These are phyloP conservation scores for Saccharum officinarum DNA, from an alignment of 176 grass and related monocot genomes.

Conservation along the genomic window DNA sequence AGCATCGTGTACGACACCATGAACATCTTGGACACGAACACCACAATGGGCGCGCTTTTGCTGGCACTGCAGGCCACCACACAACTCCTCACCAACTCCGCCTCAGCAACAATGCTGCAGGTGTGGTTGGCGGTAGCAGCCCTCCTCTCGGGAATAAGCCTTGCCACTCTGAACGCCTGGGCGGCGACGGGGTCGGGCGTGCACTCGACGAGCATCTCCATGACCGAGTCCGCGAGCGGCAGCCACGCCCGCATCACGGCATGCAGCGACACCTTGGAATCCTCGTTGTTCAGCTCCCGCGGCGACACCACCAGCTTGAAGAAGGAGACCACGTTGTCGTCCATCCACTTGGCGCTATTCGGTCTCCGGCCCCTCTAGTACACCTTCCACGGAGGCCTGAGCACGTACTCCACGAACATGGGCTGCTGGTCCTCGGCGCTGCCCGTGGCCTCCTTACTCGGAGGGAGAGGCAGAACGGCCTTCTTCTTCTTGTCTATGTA, in stretches of 20 bases:
- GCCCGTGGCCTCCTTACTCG: too few species aligned
- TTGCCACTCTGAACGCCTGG: slow-evolving; percentile 47
- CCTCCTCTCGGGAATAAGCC: slow-evolving; percentile 47
- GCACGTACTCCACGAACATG: too few species aligned
- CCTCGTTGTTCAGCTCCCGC: slow-evolving; percentile 67
- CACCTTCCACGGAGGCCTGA: too few species aligned
- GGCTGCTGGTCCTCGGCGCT: too few species aligned
- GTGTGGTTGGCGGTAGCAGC: too few species aligned
- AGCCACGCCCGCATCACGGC: slow-evolving; percentile 76
- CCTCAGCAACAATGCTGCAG: slow-evolving; percentile 35
- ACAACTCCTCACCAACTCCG: slow-evolving; percentile 50
- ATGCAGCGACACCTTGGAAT: slow-evolving; percentile 62
- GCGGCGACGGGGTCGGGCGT: slow-evolving; percentile 65
- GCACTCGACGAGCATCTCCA: slow-evolving; percentile 81
- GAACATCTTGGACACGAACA: slow-evolving; percentile 95
- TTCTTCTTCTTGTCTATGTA: too few species aligned
- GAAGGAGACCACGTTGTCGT: too few species aligned
- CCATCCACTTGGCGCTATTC: too few species aligned
- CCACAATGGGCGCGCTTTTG: slow-evolving; percentile 22
- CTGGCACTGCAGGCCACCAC: slow-evolving; percentile 10
- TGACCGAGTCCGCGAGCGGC: slow-evolving; percentile 61
- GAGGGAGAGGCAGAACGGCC: too few species aligned
- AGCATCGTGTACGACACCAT: slow-evolving; percentile 55
- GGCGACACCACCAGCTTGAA: too few species aligned
- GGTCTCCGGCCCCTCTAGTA: too few species aligned